Percentiles rank a stretch among this genome's conserved stretches.
Conservation (phyloP, 73 alveolate species). For the Paramecium pentaurelia region DNA sequence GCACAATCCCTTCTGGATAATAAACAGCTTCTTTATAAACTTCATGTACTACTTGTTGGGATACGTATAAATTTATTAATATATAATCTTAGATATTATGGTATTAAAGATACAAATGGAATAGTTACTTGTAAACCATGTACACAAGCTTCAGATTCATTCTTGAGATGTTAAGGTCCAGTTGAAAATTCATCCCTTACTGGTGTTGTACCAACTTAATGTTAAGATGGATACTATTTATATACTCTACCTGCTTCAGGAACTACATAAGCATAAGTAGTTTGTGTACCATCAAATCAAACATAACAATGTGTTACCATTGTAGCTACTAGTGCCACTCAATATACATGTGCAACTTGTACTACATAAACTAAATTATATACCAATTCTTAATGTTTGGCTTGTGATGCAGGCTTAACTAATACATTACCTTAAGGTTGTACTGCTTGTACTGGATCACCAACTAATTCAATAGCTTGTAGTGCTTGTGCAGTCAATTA, state of each 20-base stretch:
- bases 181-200: not conserved
- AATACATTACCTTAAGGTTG: not conserved
- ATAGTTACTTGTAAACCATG: not conserved
- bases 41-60: slow-evolving; percentile 22
- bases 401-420: not conserved
- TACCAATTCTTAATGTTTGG: not conserved
- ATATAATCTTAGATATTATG: not conserved
- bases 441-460: not conserved
- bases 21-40: not conserved
- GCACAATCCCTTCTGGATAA: not conserved
- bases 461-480: not conserved
- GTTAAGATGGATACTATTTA: slow-evolving; percentile 24
- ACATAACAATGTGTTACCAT: not conserved
- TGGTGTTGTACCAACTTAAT: not conserved
- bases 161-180: not conserved
- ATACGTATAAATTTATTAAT: not conserved
- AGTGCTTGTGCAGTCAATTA: not conserved
- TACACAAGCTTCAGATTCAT: not conserved
- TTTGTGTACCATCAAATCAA: not conserved
- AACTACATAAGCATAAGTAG: not conserved
- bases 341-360: slow-evolving; percentile 3
- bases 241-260: not conserved
- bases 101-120: not conserved
- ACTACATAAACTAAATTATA: not conserved
- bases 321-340: not conserved